These are phyloP conservation scores for Backusella tarrabulga DNA, from an alignment of 192 early-diverging fungal species.

Conservation along the genomic window DNA sequence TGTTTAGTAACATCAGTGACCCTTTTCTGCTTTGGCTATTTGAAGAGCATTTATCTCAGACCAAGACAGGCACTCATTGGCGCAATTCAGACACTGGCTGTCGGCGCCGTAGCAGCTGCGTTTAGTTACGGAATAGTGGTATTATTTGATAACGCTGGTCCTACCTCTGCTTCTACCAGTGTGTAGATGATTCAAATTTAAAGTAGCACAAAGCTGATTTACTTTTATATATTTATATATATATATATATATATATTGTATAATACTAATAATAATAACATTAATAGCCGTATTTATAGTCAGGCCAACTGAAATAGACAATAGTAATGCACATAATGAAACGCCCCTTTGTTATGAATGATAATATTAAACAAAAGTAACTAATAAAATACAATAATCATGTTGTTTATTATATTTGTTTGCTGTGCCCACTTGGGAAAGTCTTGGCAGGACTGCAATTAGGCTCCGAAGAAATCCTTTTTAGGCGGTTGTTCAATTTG, in stretches of 20 bases:
- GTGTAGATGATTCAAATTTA: not conserved
- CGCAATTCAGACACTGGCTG: constrained; percentile 36
- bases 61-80: constrained; percentile 30
- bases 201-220: not conserved
- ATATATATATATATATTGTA: too few species aligned
- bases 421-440: constrained; percentile 1
- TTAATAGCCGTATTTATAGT: not conserved
- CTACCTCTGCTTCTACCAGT: not conserved
- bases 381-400: not conserved
- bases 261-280: not conserved
- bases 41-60: constrained; percentile 36
- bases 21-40: constrained; percentile 51
- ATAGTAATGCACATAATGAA: too few species aligned
- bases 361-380: not conserved
- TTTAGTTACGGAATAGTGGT: constrained; percentile 29
- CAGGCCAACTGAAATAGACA: too few species aligned
- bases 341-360: too few species aligned
- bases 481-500: not conserved
- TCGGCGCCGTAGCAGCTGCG: constrained; percentile 39
- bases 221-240: not conserved
- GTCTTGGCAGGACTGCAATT: constrained; percentile 2
- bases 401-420: constrained; percentile 6
- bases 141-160: constrained; percentile 6
- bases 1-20: constrained; percentile 46
- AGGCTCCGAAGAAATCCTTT: not conserved